phyloP scores from a whole-genome alignment of 352 stramenopile species.

The Pythium oligandrum region DNA sequence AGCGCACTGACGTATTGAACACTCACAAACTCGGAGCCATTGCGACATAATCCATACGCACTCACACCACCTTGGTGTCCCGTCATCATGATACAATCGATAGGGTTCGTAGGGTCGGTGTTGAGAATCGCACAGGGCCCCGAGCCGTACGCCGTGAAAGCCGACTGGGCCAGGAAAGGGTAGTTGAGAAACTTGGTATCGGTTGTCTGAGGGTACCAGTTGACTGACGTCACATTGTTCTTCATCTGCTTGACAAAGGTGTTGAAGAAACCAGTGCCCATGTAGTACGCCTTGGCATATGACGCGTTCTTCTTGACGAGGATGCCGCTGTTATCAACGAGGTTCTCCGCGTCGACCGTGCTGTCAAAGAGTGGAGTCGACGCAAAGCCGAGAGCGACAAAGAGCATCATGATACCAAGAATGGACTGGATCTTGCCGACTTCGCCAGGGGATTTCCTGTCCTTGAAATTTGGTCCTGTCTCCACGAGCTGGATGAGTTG shows the following conservation, averaged over 20 bases:
- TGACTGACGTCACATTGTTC: conserved; percentile 18
- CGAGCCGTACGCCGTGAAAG: conserved; percentile 11
- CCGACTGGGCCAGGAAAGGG: conserved; percentile 16
- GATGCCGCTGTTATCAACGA: conserved; percentile 22
- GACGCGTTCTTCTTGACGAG: conserved; percentile 32
- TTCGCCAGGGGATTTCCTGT: too few species aligned
- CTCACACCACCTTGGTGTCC: conserved; percentile 31
- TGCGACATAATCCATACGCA: conserved; percentile 28
- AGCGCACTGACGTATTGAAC: conserved; percentile 28
- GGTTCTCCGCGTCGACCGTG: conserved; percentile 27
- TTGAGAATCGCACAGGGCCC: conserved; percentile 20
- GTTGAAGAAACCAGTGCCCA: conserved; percentile 22
- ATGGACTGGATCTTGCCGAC: too few species aligned
- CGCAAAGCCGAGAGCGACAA: conserved; percentile 24
- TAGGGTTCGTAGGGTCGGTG: conserved; percentile 6
- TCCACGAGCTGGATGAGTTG: too few species aligned
- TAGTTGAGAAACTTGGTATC: conserved; percentile 29
- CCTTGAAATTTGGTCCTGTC: too few species aligned
- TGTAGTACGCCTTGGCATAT: conserved; percentile 28
- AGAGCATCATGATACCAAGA: conserved; percentile 26
- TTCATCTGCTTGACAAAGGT: conserved; percentile 19
- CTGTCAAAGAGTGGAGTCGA: conserved; percentile 25
- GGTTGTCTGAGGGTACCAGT: conserved; percentile 28
- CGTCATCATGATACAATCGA: conserved; percentile 36
- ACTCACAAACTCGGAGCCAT: conserved; percentile 27